phyloP scores from a whole-genome alignment of 2,329 filamentous ascomycete species.

The Truncatella angustata region DNA sequence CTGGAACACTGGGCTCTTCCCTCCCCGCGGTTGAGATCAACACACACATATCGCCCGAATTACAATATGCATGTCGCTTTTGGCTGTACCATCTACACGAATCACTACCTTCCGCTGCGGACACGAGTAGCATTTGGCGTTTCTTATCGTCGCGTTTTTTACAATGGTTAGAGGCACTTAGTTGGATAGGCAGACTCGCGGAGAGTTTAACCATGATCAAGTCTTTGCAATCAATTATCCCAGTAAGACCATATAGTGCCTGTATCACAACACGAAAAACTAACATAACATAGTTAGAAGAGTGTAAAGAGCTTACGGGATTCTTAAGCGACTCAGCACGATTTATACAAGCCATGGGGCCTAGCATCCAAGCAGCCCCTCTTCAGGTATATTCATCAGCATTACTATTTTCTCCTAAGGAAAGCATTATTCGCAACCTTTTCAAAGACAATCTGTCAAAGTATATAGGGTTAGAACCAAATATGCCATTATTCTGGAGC shows the following conservation, averaged over 20 bases:
- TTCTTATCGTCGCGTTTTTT: slow-evolving; percentile 39
- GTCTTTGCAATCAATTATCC: slow-evolving; percentile 6
- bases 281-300: slow-evolving; percentile 9
- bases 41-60: slow-evolving; percentile 21
- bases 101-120: slow-evolving; percentile 22
- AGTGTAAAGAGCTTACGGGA: neutral
- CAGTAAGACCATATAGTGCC: slow-evolving; percentile 11
- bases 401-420: slow-evolving; percentile 28
- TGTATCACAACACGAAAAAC: slow-evolving; percentile 7
- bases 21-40: slow-evolving; percentile 21
- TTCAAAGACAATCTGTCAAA: slow-evolving; percentile 16
- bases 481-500: slow-evolving; percentile 14
- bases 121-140: slow-evolving; percentile 24
- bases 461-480: slow-evolving; percentile 12
- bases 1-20: slow-evolving; percentile 21
- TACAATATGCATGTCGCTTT: slow-evolving; percentile 39
- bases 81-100: slow-evolving; percentile 33
- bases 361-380: slow-evolving; percentile 24
- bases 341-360: slow-evolving; percentile 16
- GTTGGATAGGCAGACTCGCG: slow-evolving; percentile 25
- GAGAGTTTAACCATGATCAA: slow-evolving; percentile 15
- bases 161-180: slow-evolving; percentile 39
- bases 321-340: slow-evolving; percentile 25
- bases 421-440: slow-evolving; percentile 22
- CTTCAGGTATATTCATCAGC: slow-evolving; percentile 33